Conservation (phyloP, 202 grass and related monocot species). For the Setaria viridis region DNA sequence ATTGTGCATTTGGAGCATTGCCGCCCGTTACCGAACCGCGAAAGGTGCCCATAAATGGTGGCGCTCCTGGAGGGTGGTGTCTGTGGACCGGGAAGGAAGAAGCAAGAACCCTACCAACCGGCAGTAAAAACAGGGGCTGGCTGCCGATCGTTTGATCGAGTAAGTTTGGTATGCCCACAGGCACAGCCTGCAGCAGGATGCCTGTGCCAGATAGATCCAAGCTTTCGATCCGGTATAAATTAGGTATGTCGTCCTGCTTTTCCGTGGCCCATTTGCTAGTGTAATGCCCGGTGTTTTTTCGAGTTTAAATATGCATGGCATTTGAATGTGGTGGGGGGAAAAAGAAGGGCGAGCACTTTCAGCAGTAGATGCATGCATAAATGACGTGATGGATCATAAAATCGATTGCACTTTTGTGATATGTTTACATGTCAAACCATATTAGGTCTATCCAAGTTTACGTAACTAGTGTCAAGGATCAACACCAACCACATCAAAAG, state of each 20-base stretch:
- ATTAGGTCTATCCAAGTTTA: too few species aligned
- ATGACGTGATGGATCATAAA: too few species aligned
- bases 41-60: slow-evolving; percentile 49
- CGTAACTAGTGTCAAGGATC: too few species aligned
- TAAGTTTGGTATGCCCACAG: background rate
- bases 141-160: background rate
- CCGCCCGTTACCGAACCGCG: background rate
- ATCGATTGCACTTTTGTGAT: too few species aligned
- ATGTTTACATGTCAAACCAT: too few species aligned
- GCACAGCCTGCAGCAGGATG: background rate
- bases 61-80: background rate
- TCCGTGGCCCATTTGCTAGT: background rate
- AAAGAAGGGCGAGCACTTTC: background rate
- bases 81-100: background rate
- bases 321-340: background rate
- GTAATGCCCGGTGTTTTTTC: background rate
- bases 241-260: slow-evolving; percentile 10
- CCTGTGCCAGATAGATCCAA: slow-evolving; percentile 42
- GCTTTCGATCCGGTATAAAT: slow-evolving; percentile 45
- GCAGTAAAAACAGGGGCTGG: background rate
- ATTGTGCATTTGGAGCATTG: background rate
- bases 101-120: slow-evolving; percentile 41
- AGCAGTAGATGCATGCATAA: background rate
- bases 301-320: background rate
- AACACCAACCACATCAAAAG: too few species aligned